Base-by-base conservation (phyloP, 176 grass and related monocot genomes). In the Guadua angustifolia region DNA sequence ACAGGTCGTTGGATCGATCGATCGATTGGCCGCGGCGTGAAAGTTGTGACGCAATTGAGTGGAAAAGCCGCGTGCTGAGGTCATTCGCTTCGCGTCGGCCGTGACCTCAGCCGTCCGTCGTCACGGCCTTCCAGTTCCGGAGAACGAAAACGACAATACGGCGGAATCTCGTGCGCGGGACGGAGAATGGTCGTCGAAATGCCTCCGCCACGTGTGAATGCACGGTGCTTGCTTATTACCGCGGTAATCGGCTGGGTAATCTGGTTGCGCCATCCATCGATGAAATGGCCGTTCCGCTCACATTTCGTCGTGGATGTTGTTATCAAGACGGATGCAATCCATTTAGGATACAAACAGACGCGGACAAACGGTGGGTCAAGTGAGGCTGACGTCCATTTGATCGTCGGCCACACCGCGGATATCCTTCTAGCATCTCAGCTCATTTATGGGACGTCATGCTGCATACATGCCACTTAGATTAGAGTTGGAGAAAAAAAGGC, bases 41-140 rank as follows among this genome's bases (percentile, higher is more conserved):
- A 67, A 87, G 18, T 36, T 67, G 38, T 68, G 78, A 46, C 49
- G 47, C 47, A 74, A 73, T 36, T 36, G 35, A 36, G 35, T 36
- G 35, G 35, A 36, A 36, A 36, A 36, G 2, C 35, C 2, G 16
- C 7, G 51, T 1, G 51, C 51, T 55, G 51, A 55, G 4, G 51
- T 19, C 17, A 6, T 17, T 29, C n/a, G 33, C 1, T 36, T 36
- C 35, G 35, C 35, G 35, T 57, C 19, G 7, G 53, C 53, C 0
- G 53, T 57, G 19, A n/a, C 19, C 19, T 57, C 52, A 0, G 0
- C 17, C 0, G 18, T 3, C 6, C 17, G 6, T 1, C 52, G 51
- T 53, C 51, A 53, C 17, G 51, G 51, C 17, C 16, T 19, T 7
- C 50, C 18, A 18, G 50, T 17, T 2, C 17, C 52, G 2, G 53